Evolutionary conservation across 495 filamentous ascomycete genomes (phyloP).

Genomic region (Penicillium argentinense): DNA sequence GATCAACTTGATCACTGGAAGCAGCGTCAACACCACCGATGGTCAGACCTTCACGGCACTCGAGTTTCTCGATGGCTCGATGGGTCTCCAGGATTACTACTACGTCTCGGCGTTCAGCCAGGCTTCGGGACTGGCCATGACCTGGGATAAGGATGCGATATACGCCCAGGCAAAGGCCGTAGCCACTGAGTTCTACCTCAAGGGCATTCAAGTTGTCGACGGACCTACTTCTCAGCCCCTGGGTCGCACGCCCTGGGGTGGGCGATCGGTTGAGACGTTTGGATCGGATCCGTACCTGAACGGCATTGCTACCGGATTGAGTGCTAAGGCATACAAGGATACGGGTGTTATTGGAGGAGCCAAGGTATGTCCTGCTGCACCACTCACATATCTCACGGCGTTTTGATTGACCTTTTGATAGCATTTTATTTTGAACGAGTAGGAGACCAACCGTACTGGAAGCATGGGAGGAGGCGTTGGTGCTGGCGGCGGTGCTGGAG

Average conservation of each 20-base stretch:
- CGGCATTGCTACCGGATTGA: conserved; percentile 53
- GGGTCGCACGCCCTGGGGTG: conserved; percentile 66
- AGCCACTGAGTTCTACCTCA: conserved; percentile 50
- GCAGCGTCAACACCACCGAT: conserved; percentile 46
- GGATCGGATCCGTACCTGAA: conserved; percentile 50
- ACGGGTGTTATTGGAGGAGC: conserved; percentile 69
- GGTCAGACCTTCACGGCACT: conserved; percentile 14
- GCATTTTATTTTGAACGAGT: conserved; percentile 65
- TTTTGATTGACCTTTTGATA: conserved; percentile 34
- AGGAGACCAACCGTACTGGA: conserved; percentile 51
- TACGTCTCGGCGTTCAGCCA: conserved; percentile 59
- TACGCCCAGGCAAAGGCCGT: conserved; percentile 53
- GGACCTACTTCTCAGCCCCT: conserved; percentile 66
- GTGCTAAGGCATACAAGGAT: conserved; percentile 61
- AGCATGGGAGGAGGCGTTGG: conserved; percentile 1
- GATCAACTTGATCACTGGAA: conserved; percentile 81
- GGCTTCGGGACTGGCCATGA: conserved; percentile 59
- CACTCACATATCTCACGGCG: neutral
- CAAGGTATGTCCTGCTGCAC: too few relatives aligned
- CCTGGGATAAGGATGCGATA: conserved; percentile 56
- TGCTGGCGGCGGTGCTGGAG: neutral
- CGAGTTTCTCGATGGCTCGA: conserved; percentile 29
- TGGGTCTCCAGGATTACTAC: conserved; percentile 70
- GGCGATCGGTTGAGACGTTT: conserved; percentile 46
- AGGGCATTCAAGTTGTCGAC: conserved; percentile 53